Evolutionary conservation across 2,329 filamentous ascomycete genomes (phyloP).

Genomic region (Ascochyta pisi): DNA sequence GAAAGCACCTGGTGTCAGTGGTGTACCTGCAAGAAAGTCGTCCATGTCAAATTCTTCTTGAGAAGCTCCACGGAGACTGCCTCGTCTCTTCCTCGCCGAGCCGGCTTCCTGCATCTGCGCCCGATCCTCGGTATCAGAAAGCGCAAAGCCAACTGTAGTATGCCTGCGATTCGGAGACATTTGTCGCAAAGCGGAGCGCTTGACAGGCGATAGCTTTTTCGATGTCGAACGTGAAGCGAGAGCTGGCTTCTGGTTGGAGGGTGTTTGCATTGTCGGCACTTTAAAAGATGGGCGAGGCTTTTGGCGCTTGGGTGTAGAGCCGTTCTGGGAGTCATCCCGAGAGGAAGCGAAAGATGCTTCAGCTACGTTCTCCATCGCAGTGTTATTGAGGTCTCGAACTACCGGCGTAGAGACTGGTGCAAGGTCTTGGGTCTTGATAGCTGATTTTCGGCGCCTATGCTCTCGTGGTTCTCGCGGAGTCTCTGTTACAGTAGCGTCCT

Average conservation of each 20-base stretch:
- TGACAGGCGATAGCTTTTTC: conserved; percentile 29
- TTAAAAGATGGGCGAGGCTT: conserved; percentile 46
- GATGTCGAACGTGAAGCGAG: conserved; percentile 19
- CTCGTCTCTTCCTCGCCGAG: conserved; percentile 21
- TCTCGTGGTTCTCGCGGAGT: conserved; percentile 22
- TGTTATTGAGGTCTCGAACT: conserved; percentile 16
- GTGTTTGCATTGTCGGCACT: conserved; percentile 37
- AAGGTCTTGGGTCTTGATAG: conserved; percentile 18
- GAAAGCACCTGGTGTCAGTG: conserved; percentile 41
- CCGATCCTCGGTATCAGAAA: conserved; percentile 25
- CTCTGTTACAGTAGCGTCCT: conserved; percentile 18
- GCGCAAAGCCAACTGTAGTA: conserved; percentile 35
- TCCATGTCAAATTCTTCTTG: conserved; percentile 48
- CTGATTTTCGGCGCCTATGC: conserved; percentile 36
- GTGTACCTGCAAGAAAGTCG: conserved; percentile 50
- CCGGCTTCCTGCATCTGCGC: conserved; percentile 1
- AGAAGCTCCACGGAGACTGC: conserved; percentile 27
- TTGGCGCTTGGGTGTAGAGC: conserved; percentile 52
- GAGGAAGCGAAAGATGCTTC: conserved; percentile 36
- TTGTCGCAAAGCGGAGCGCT: conserved; percentile 38
- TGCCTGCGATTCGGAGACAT: conserved; percentile 46
- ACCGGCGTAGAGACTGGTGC: not conserved
- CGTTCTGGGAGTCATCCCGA: conserved; percentile 23
- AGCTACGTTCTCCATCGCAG: conserved; percentile 25
- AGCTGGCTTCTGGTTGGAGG: conserved; percentile 29